Evolutionary conservation across 768 basidiomycete species (phyloP), one percentile per base, ranked within the genome.

Genomic region (Boletellus ananas): DNA sequence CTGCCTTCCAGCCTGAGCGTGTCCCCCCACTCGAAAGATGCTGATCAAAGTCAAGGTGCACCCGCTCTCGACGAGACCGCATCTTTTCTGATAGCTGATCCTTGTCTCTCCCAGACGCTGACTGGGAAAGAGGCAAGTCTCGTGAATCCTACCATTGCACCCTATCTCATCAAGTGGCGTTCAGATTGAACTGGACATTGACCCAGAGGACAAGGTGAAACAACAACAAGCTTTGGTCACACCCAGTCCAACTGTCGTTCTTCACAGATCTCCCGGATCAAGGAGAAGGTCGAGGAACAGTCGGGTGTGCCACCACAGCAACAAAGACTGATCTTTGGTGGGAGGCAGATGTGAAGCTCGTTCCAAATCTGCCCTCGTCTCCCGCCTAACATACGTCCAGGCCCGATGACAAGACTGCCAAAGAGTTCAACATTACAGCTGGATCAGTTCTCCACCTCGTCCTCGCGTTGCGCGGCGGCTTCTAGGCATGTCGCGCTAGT

Each of bases 231-330:
- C 16, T 33, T 6, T 21, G 2, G 2, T 41, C 43, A 45, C 4
- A n/a, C 25, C 4, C 16, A 14, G 16, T 20, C 18, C 12, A 16
- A 59, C 39, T 16, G 51, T 36, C 34, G 21, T 35, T 25, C 42
- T 18, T 33, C 45, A 16, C 65, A 98, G 95, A 90, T 96, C 62
- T 76, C 83, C 40, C 83, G 90, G 58, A 93, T 98, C 72, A 98
- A 98, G 75, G 94, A 95, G 79, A 90, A 90, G 69, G 92, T 97
- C 9, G 95, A 98, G 69, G 94, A 97, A 74, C 94, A 97, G 72
- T 94, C 93, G 6, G 95, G 95, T 57, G 95, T 98, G 36, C 95
- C 95, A 20, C 95, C 95, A 53, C 90, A 78, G 37, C 95, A 98
- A 70, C 95, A 98, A 69, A 83, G 95, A 50, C 71, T 98, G 62